These are phyloP conservation scores for Cynanchum wilfordii DNA, from an alignment of 257 asterid genomes.

Conservation along the genomic window DNA sequence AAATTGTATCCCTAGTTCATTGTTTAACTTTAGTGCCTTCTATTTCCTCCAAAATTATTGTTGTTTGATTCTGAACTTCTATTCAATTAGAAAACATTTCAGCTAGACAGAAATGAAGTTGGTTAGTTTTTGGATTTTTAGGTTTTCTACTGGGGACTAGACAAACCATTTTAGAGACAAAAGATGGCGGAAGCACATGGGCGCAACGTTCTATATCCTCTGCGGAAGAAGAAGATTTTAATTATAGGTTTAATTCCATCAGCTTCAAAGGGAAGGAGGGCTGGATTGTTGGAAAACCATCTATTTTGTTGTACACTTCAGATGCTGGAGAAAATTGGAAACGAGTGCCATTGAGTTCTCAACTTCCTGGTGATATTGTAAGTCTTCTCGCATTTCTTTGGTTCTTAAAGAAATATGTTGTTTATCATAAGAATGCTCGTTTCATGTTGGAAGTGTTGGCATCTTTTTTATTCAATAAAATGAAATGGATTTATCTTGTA, in stretches of 20 bases:
- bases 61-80: background rate
- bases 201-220: slow-evolving; percentile 71
- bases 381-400: background rate
- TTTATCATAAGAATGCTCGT: background rate
- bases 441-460: background rate
- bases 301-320: slow-evolving; percentile 73
- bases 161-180: slow-evolving; percentile 90
- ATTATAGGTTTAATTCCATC: slow-evolving; percentile 82
- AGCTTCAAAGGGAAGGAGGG: slow-evolving; percentile 97
- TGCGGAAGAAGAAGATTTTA: slow-evolving; percentile 96
- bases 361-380: slow-evolving; percentile 96
- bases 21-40: background rate
- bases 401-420: background rate
- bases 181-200: slow-evolving; percentile 92
- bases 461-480: background rate
- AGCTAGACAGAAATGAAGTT: background rate
- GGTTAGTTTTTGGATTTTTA: slow-evolving; percentile 25
- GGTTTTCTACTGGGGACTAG: slow-evolving; percentile 87
- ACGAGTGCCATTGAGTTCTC: slow-evolving; percentile 80
- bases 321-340: slow-evolving; percentile 87
- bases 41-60: background rate
- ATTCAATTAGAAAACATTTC: background rate
- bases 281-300: slow-evolving; percentile 95
- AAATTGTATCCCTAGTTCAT: background rate
- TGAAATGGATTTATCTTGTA: background rate